phyloP scores from a whole-genome alignment of 306 rosid species.

The Medicago truncatula region DNA sequence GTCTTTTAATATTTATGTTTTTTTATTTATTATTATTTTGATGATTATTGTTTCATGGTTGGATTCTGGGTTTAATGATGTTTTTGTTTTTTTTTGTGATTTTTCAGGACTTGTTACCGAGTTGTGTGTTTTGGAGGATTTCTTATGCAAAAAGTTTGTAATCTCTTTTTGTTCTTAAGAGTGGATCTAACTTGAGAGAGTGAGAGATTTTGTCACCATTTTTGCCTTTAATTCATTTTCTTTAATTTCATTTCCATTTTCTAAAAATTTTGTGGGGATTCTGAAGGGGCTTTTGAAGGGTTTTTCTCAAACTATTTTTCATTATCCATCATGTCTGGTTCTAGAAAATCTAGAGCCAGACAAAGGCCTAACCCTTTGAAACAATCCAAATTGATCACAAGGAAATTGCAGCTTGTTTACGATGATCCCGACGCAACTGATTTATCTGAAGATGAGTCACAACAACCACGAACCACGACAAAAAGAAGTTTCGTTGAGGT shows the following conservation, averaged over 20 bases:
- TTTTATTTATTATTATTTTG: too few relatives aligned
- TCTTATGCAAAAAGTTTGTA: constrained; percentile 61
- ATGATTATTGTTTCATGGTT: neutral
- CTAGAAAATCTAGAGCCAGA: constrained; percentile 47
- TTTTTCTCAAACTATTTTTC: constrained; percentile 16
- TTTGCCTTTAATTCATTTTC: neutral
- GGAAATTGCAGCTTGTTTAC: constrained; percentile 65
- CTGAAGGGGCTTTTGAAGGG: constrained; percentile 52
- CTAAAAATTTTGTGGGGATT: constrained; percentile 18
- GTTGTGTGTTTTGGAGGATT: constrained; percentile 66
- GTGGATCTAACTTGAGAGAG: constrained; percentile 43
- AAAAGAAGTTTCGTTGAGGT: constrained; percentile 51
- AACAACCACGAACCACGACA: neutral
- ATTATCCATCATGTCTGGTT: constrained; percentile 43
- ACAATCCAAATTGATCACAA: constrained; percentile 36
- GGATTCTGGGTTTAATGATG: neutral
- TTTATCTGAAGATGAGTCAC: constrained; percentile 70
- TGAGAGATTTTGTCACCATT: neutral
- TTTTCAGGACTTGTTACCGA: constrained; percentile 75
- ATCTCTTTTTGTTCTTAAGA: constrained; percentile 72
- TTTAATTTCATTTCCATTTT: neutral
- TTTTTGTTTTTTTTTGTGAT: neutral
- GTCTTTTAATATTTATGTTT: neutral
- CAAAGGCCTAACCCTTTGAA: neutral
- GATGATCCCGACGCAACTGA: constrained; percentile 81